Evolutionary conservation across 2,329 filamentous ascomycete genomes (phyloP).

Genomic region (Madurella fahalii): DNA sequence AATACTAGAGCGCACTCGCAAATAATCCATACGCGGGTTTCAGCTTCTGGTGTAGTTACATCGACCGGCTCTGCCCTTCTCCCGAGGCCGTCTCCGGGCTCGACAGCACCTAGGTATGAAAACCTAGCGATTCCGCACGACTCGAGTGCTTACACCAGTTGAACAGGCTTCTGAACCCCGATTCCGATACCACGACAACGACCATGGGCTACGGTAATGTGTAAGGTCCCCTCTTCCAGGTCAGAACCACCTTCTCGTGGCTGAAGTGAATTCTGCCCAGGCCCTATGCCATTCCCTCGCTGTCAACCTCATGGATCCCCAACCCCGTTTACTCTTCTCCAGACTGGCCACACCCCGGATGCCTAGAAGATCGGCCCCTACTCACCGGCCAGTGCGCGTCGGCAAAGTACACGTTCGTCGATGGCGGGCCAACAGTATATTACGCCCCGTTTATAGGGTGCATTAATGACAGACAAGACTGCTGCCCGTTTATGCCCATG

Average conservation of each 20-base stretch:
- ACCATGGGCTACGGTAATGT: not conserved
- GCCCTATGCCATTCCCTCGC: not conserved
- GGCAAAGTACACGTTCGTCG: constrained; percentile 17
- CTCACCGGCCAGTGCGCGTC: constrained; percentile 13
- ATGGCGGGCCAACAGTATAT: constrained; percentile 13
- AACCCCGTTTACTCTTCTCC: not conserved
- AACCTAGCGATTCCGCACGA: not conserved
- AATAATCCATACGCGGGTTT: too few relatives aligned
- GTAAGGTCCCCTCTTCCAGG: not conserved
- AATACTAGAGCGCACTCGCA: too few relatives aligned
- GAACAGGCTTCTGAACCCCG: not conserved
- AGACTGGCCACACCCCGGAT: not conserved
- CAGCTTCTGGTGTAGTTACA: too few relatives aligned
- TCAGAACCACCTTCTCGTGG: not conserved
- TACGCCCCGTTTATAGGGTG: constrained; percentile 22
- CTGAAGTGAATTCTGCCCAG: not conserved
- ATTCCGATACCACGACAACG: too few relatives aligned
- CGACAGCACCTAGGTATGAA: not conserved
- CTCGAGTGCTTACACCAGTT: not conserved
- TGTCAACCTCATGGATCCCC: not conserved
- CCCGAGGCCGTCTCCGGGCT: not conserved
- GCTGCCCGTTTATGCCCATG: constrained; percentile 18
- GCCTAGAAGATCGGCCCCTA: constrained; percentile 7
- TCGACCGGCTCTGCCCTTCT: not conserved
- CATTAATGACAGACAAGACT: constrained; percentile 13